Evolutionary conservation across 2,329 filamentous ascomycete species (phyloP), one percentile per base, ranked within the genome.

Genomic region (Botrytis tulipae): DNA sequence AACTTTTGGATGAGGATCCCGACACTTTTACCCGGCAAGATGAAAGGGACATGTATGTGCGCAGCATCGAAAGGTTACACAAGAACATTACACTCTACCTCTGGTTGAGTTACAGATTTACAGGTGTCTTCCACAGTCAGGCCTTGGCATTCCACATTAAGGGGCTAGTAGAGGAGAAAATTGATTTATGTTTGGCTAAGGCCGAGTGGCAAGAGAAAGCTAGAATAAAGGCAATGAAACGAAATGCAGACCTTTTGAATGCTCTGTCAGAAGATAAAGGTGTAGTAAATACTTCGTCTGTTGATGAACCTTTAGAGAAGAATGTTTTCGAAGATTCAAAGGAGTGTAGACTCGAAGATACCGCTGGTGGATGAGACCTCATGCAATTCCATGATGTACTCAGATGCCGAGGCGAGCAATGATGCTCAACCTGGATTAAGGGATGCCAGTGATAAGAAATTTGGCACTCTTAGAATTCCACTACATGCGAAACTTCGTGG

Each of bases 81-180:
- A 93, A 93, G 78, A 86, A 89, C 42, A 84, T 99, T 54, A 93
- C 95, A 62, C 84, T 95, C 65, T 99, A 98, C 80, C 86, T 97
- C 2, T 99, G 96, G 96, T 86, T 99, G 25, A 95, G 93, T 78
- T 98, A 95, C 82, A 91, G 95, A 10, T 97, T 95, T 82, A 86
- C 90, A 5, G 93, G 93, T 67, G 87, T 97, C 69, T 97, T 98
- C 82, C 87, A 85, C 9, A 93, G 91, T 76, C 89, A 95, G 78
- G 85, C 85, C 0, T 85, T 97, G 61, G 94, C 93, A 0, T 91
- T 93, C 76, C 90, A 97, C 80, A 89, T 93, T 67, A 97, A 97
- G 80, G 82, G 84, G 10, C 81, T 97, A 68, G 90, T 95, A 2
- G 95, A 98, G 83, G 86, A 89, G 70, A 90, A 88, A 80, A 95